A percentile compares a stretch with the other conserved stretches of the same genome.
Evolutionary conservation across 2,329 filamentous ascomycete species (phyloP).

Genomic region (Diaporthe aspalathi): DNA sequence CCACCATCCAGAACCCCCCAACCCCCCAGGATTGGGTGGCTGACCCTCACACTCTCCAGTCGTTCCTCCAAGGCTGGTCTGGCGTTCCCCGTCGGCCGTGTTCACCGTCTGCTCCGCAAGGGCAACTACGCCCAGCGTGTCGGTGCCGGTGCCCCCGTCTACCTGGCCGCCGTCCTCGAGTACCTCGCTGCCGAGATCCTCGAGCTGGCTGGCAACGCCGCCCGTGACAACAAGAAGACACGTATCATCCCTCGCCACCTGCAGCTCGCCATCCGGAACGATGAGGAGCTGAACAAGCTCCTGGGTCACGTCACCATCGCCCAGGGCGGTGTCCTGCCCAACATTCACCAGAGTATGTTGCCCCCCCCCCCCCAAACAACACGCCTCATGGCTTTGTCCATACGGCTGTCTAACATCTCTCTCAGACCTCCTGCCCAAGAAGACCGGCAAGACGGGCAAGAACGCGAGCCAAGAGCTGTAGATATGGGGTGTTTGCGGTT

Average conservation of each 20-base stretch:
- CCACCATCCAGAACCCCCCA: not conserved
- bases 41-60: constrained; percentile 63
- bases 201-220: constrained; percentile 97
- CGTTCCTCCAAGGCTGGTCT: constrained; percentile 99
- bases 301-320: constrained; percentile 96
- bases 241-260: constrained; percentile 99
- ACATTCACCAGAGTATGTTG: constrained; percentile 94
- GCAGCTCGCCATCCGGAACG: constrained; percentile 98
- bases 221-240: constrained; percentile 99
- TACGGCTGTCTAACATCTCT: constrained; percentile 42
- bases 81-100: constrained; percentile 98
- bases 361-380: not conserved
- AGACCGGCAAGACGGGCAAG: constrained; percentile 96
- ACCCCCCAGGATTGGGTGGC: constrained; percentile 39
- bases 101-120: constrained; percentile 98
- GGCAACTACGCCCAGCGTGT: constrained; percentile 99
- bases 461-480: constrained; percentile 94
- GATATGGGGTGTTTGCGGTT: constrained; percentile 55
- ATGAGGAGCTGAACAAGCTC: constrained; percentile 99
- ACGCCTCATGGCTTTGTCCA: not conserved
- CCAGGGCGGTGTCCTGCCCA: constrained; percentile 95
- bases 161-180: constrained; percentile 96
- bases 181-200: constrained; percentile 99
- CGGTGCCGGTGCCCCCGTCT: constrained; percentile 97
- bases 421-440: constrained; percentile 97